Evolutionary conservation across 2,329 filamentous ascomycete species (phyloP).

Genomic region (Sordariomycetes sp.): DNA sequence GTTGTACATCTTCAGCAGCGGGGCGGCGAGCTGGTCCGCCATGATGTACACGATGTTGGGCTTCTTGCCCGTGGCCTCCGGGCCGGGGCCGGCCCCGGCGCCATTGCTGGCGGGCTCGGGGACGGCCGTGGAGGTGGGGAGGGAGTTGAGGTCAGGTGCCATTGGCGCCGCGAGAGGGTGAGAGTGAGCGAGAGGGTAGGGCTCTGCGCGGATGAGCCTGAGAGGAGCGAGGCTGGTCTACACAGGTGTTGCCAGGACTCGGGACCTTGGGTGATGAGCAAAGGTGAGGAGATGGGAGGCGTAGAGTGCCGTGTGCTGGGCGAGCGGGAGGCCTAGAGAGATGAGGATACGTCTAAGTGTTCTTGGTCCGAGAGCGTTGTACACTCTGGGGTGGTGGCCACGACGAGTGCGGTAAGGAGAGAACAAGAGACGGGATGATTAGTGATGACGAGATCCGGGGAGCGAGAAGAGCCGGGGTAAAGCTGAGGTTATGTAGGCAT

Average conservation of each 20-base stretch:
- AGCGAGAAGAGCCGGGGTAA: neutral
- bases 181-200: neutral
- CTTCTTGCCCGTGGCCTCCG: conserved; percentile 12
- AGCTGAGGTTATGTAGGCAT: neutral
- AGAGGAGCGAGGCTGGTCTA: no score
- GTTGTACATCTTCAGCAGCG: conserved; percentile 86
- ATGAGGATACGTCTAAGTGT: neutral
- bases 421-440: neutral
- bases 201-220: neutral
- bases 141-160: conserved; percentile 63
- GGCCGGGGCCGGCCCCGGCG: conserved; percentile 7
- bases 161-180: conserved; percentile 16
- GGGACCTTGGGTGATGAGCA: no score
- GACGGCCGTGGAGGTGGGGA: conserved; percentile 38
- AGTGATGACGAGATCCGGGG: neutral
- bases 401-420: neutral
- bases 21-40: conserved; percentile 89
- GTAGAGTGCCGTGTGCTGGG: no score
- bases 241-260: no score
- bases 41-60: conserved; percentile 64
- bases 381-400: neutral
- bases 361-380: neutral
- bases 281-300: no score
- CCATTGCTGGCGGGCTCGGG: conserved; percentile 10
- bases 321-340: neutral